Conservation (phyloP, 805 yeast genomes). For the Metschnikowia noctiluminum region DNA sequence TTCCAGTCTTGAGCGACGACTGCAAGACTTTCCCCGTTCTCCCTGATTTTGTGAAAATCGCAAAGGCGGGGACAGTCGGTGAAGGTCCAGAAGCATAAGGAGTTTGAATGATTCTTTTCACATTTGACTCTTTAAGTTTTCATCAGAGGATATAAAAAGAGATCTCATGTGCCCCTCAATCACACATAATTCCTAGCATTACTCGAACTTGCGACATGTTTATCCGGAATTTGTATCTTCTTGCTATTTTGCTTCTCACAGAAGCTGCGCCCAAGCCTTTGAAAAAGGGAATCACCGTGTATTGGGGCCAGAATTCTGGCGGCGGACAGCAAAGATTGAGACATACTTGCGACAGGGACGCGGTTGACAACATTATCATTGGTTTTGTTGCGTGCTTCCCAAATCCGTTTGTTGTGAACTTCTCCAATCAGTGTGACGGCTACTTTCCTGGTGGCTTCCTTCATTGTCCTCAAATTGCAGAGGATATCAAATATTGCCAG, state of each 20-base stretch:
- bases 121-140: too few relatives aligned
- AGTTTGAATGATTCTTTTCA: too few relatives aligned
- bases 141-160: too few relatives aligned
- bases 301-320: conserved; percentile 83
- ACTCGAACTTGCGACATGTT: not conserved
- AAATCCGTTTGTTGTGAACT: conserved; percentile 34
- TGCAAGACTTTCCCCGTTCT: too few relatives aligned
- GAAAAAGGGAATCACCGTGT: conserved; percentile 56
- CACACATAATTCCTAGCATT: not conserved
- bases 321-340: conserved; percentile 42
- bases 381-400: conserved; percentile 71
- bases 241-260: not conserved
- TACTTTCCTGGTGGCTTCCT: conserved; percentile 41
- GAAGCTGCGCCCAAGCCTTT: not conserved
- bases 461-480: conserved; percentile 12
- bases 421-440: conserved; percentile 51
- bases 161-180: not conserved
- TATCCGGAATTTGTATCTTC: not conserved
- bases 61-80: too few relatives aligned
- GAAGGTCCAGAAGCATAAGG: too few relatives aligned
- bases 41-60: too few relatives aligned
- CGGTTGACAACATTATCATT: conserved; percentile 68
- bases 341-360: conserved; percentile 60
- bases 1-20: too few relatives aligned
- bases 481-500: conserved; percentile 17